These are phyloP conservation scores for Condylostoma magnum DNA, from an alignment of 169 alveolate genomes.

Conservation along the genomic window DNA sequence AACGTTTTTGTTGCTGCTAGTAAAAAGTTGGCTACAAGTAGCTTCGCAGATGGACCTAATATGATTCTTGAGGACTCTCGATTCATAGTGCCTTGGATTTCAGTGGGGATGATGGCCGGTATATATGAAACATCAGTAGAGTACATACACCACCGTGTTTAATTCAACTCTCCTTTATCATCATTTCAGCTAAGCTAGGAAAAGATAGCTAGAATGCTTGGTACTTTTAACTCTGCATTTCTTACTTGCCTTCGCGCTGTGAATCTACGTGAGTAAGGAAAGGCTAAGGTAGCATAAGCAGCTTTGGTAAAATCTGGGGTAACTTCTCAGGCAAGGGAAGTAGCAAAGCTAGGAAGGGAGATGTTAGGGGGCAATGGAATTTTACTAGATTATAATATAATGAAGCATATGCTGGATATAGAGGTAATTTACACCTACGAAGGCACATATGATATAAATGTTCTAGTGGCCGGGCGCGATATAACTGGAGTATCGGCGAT, in stretches of 20 bases:
- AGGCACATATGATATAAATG: constrained; percentile 84
- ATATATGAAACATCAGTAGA: constrained; percentile 65
- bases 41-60: constrained; percentile 65
- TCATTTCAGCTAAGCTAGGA: constrained; percentile 77
- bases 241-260: constrained; percentile 47
- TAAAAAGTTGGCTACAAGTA: constrained; percentile 52
- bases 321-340: constrained; percentile 64
- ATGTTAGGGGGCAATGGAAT: constrained; percentile 81
- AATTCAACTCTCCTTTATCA: constrained; percentile 71
- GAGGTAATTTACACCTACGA: constrained; percentile 82
- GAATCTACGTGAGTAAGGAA: constrained; percentile 45
- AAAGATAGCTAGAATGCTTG: constrained; percentile 66
- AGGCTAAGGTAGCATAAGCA: constrained; percentile 59
- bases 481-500: constrained; percentile 40
- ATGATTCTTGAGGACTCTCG: constrained; percentile 66
- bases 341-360: constrained; percentile 69
- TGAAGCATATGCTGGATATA: constrained; percentile 65
- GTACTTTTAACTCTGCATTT: constrained; percentile 44
- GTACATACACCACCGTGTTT: constrained; percentile 55
- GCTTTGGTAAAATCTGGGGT: constrained; percentile 66
- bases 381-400: constrained; percentile 58
- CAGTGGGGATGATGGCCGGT: constrained; percentile 73
- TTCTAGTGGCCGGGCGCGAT: constrained; percentile 48
- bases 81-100: constrained; percentile 69
- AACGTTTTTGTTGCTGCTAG: constrained; percentile 78